phyloP scores from a whole-genome alignment of 768 basidiomycete species.

The Boletales sp. region DNA sequence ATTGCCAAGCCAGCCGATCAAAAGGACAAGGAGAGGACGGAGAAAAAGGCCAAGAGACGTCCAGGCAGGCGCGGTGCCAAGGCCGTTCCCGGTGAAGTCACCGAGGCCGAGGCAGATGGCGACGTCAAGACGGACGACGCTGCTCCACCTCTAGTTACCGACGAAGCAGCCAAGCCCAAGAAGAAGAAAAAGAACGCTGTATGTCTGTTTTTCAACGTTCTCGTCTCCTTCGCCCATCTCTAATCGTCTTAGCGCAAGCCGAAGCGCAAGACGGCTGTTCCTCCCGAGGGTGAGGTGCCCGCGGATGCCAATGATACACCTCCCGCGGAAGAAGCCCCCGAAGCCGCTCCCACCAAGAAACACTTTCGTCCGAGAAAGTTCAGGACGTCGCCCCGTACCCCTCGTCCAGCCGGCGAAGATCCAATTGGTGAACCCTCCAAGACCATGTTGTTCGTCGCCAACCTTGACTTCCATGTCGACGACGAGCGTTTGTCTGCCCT shows the following conservation, averaged over 20 bases:
- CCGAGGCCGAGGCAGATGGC: constrained; percentile 85
- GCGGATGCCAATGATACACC: constrained; percentile 29
- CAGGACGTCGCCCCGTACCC: constrained; percentile 47
- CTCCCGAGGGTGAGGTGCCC: constrained; percentile 30
- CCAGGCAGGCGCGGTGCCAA: constrained; percentile 83
- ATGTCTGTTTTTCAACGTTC: constrained; percentile 7
- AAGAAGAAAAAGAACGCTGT: constrained; percentile 75
- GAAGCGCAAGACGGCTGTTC: constrained; percentile 34
- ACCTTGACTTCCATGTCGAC: constrained; percentile 92
- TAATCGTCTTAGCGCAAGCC: constrained; percentile 50
- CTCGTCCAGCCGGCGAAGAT: constrained; percentile 76
- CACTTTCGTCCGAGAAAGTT: constrained; percentile 57
- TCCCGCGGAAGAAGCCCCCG: constrained; percentile 37
- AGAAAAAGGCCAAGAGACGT: constrained; percentile 75
- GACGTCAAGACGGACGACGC: constrained; percentile 60
- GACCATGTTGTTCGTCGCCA: constrained; percentile 92
- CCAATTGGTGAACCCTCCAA: constrained; percentile 86
- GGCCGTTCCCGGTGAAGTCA: constrained; percentile 85
- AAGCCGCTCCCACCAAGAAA: constrained; percentile 30
- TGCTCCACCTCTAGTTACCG: constrained; percentile 44
- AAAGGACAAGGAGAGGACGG: constrained; percentile 77
- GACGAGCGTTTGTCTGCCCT: constrained; percentile 76
- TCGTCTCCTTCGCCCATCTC: constrained; percentile 3
- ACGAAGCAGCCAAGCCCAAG: constrained; percentile 62
- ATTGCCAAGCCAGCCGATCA: constrained; percentile 88